Percentiles rank a stretch among this genome's conserved stretches.
Evolutionary conservation across 2,329 filamentous ascomycete species (phyloP).

Genomic region (Fusarium penzigii): DNA sequence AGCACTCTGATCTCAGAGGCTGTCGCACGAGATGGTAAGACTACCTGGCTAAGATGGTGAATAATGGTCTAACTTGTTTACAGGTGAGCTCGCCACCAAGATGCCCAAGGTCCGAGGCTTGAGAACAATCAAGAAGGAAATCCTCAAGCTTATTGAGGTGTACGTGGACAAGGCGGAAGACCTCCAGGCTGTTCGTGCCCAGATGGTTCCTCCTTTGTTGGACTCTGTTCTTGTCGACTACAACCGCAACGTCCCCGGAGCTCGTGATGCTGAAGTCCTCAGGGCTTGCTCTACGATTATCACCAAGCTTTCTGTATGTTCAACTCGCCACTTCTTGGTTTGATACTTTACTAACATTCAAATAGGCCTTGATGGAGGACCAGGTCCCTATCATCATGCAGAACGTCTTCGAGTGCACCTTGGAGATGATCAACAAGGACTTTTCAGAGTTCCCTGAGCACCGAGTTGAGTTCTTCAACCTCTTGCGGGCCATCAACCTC

Average conservation of each 20-base stretch:
- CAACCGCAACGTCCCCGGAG: constrained; percentile 93
- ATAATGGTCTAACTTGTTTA: constrained; percentile 32
- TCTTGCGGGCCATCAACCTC: constrained; percentile 92
- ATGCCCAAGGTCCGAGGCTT: constrained; percentile 95
- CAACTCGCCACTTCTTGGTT: background rate
- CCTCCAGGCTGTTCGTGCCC: constrained; percentile 85
- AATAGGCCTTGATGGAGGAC: constrained; percentile 90
- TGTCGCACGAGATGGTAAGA: constrained; percentile 76
- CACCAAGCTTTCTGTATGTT: constrained; percentile 86
- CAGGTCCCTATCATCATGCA: constrained; percentile 98
- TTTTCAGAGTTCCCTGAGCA: constrained; percentile 99
- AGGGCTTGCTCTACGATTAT: constrained; percentile 98
- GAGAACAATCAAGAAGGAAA: constrained; percentile 98
- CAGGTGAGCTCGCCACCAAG: constrained; percentile 90
- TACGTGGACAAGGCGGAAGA: constrained; percentile 99
- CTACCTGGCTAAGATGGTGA: constrained; percentile 12
- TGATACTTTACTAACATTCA: constrained; percentile 7
- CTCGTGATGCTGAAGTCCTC: constrained; percentile 92
- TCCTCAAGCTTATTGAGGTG: constrained; percentile 95
- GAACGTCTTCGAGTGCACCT: constrained; percentile 95
- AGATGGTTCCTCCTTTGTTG: constrained; percentile 92
- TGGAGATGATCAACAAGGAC: constrained; percentile 99
- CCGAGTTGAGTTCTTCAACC: constrained; percentile 98
- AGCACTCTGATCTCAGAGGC: constrained; percentile 94
- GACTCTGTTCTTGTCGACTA: constrained; percentile 95